These are phyloP conservation scores for Linnemannia zychae DNA, from an alignment of 192 early-diverging fungal species.

Conservation along the genomic window DNA sequence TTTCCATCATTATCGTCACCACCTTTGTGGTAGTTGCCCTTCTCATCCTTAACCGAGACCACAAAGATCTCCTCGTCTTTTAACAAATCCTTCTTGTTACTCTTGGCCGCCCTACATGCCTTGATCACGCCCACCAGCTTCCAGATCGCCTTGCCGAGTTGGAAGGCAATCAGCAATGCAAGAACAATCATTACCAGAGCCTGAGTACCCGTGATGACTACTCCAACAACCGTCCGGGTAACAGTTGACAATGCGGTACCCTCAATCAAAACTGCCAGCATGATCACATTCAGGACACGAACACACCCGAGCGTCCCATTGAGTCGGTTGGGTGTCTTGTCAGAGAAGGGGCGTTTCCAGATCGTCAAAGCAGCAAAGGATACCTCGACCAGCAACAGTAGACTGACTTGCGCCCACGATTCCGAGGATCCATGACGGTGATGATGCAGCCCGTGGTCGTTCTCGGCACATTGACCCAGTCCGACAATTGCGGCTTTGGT, in stretches of 20 bases:
- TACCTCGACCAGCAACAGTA: slow-evolving; percentile 34
- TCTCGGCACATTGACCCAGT: slow-evolving; percentile 1
- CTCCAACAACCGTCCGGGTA: slow-evolving; percentile 22
- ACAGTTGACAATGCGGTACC: slow-evolving; percentile 15
- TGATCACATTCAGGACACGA: slow-evolving; percentile 37
- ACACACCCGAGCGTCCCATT: slow-evolving; percentile 35
- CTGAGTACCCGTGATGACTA: slow-evolving; percentile 29
- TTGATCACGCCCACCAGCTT: slow-evolving; percentile 4
- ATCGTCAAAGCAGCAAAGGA: slow-evolving; percentile 26
- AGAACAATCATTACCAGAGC: slow-evolving; percentile 44
- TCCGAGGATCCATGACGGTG: background rate
- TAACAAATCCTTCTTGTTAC: background rate
- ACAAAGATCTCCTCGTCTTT: slow-evolving; percentile 12
- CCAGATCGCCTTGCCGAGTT: slow-evolving; percentile 27
- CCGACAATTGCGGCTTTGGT: slow-evolving; percentile 43
- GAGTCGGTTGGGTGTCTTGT: slow-evolving; percentile 26
- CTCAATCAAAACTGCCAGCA: slow-evolving; percentile 42
- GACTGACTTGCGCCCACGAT: slow-evolving; percentile 30
- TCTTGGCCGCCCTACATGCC: background rate
- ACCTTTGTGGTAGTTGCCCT: background rate
- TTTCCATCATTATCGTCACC: slow-evolving; percentile 7
- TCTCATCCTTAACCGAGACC: slow-evolving; percentile 15
- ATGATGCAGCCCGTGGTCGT: background rate
- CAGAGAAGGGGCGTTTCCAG: slow-evolving; percentile 46
- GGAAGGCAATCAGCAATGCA: slow-evolving; percentile 20